Conservation (phyloP, 495 filamentous ascomycete species). For the Lepidopterella palustris region DNA sequence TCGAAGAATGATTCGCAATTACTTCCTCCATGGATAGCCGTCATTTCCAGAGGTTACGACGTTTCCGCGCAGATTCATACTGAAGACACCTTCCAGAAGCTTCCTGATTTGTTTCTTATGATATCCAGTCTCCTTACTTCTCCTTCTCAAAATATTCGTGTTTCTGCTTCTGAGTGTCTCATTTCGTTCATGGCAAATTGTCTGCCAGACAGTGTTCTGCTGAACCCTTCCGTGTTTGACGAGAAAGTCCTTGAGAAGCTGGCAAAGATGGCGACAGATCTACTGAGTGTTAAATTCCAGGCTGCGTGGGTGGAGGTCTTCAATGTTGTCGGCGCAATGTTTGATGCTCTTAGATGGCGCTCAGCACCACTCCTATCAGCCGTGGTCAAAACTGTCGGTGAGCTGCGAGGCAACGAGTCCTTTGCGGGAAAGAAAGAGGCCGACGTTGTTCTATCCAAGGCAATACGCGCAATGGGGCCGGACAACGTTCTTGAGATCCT, state of each 20-base stretch:
- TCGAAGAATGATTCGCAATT: constrained; percentile 87
- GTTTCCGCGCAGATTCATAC: constrained; percentile 80
- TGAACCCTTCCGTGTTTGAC: constrained; percentile 83
- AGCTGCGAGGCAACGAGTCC: constrained; percentile 78
- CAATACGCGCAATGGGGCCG: constrained; percentile 82
- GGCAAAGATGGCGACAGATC: constrained; percentile 55
- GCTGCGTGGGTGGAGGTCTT: constrained; percentile 94
- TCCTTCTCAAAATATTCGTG: constrained; percentile 80
- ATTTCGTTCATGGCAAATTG: constrained; percentile 87
- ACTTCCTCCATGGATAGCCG: constrained; percentile 91
- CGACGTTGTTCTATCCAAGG: constrained; percentile 78
- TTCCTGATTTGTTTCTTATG: constrained; percentile 72
- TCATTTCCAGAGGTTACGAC: constrained; percentile 88
- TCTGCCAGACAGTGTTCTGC: constrained; percentile 67
- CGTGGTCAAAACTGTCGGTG: constrained; percentile 71
- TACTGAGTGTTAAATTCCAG: constrained; percentile 86
- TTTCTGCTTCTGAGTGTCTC: constrained; percentile 90
- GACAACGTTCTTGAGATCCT: constrained; percentile 70
- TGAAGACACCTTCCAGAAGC: constrained; percentile 79
- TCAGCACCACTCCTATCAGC: constrained; percentile 67
- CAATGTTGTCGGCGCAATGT: constrained; percentile 78
- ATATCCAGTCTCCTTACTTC: constrained; percentile 76
- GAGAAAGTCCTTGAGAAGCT: constrained; percentile 77
- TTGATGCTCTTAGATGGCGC: constrained; percentile 79
- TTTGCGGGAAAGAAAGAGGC: constrained; percentile 94